Evolutionary conservation across 495 filamentous ascomycete species (phyloP), one percentile per base, ranked within the genome.

Genomic region (Penicillium taxi): DNA sequence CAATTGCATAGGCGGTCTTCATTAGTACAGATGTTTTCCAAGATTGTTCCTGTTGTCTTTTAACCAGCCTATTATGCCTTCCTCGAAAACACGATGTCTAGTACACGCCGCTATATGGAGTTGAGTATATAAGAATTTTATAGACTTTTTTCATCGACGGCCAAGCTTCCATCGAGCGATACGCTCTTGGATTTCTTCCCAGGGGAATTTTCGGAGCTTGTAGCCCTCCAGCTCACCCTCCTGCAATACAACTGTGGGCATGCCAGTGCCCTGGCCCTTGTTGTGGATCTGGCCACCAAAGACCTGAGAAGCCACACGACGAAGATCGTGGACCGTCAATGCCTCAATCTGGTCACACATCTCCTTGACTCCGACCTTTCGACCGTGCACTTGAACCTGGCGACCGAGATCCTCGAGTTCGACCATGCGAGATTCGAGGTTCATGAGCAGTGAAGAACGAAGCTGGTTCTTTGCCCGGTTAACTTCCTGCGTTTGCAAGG

Each of bases 381-480:
- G 72, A 7, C 88, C 90, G 56, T 96, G 86, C 9, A 95, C 86
- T 61, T 96, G 93, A 6, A 99, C 86, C 61, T 96, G 91, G 41
- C 91, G 71, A 24, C 93, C 91, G 5, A 99, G 72, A 61, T 99
- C 91, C 67, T 99, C 91, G n/a, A 99, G 67, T 61, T 96, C 93
- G 9, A 96, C 86, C 91, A 96, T 96, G 26, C 93, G 76, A 41
- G 78, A 84, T 67, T 99, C 91, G 0, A 99, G 74, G 64, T 99
- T 99, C 93, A 99, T 96, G 25, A 99, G 74, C 16, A 99, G 67
- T 26, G 80, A 84, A 9, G 81, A 87, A 23, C 86, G 74, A 22
- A 99, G 78, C 67, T 96, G 93, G 55, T 99, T 99, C 75, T 99
- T 99, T 8, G 91, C 91, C n/a, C 91, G 78, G 55, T 81, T 79